Conservation (phyloP, 1,139 yeast genomes). For the Yamadazyma pseudoaaseri region DNA sequence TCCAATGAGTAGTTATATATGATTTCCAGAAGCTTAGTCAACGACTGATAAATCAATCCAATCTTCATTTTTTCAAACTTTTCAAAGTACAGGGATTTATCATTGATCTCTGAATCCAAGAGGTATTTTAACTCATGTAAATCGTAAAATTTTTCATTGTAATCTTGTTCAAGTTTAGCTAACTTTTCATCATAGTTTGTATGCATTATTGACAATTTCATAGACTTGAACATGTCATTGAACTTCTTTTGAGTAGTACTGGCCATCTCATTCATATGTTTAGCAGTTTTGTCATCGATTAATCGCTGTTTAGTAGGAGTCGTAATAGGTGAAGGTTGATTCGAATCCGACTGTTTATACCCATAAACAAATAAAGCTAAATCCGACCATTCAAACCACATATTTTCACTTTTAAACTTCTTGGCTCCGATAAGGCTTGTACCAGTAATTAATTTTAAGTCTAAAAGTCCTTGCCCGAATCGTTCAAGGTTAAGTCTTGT, state of each 20-base stretch:
- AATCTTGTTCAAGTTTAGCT: conserved; percentile 27
- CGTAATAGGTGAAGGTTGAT: conserved; percentile 6
- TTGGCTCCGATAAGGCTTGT: conserved; percentile 32
- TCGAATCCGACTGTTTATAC: conserved; percentile 5
- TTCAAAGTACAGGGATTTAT: conserved; percentile 27
- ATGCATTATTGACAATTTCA: conserved; percentile 31
- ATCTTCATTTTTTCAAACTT: conserved; percentile 37
- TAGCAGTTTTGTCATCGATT: conserved; percentile 19
- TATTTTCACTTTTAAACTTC: conserved; percentile 42
- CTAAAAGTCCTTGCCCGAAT: conserved; percentile 43
- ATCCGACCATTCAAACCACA: conserved; percentile 52
- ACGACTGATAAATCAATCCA: conserved; percentile 32
- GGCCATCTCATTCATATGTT: conserved; percentile 25
- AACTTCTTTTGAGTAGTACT: conserved; percentile 27
- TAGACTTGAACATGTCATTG: conserved; percentile 30
- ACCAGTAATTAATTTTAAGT: conserved; percentile 32
- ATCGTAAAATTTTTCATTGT: conserved; percentile 31
- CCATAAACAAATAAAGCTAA: conserved; percentile 25
- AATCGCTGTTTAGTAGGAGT: conserved; percentile 7
- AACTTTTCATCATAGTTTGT: conserved; percentile 32
- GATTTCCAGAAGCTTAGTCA: conserved; percentile 37
- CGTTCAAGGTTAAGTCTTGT: conserved; percentile 39
- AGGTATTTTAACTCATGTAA: conserved; percentile 31
- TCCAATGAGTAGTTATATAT: conserved; percentile 27
- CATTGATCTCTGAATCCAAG: conserved; percentile 29